Conservation (phyloP, 2,329 filamentous ascomycete species). For the Monosporascus sp. region DNA sequence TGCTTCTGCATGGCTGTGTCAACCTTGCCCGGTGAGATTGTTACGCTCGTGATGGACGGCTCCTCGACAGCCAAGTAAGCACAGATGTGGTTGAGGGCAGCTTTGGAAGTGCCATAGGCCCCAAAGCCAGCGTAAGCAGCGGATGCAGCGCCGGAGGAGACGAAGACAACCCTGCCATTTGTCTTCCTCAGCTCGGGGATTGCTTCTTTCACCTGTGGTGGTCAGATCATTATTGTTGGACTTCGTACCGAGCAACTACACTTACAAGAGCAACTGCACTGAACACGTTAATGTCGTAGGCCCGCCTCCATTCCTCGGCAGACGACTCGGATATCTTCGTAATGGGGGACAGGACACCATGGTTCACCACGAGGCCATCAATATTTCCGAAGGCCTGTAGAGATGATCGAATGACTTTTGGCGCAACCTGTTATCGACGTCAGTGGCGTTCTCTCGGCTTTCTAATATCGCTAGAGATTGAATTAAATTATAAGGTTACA, state of each 20-base stretch:
- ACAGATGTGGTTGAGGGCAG: constrained; percentile 74
- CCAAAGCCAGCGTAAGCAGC: constrained; percentile 69
- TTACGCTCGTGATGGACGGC: constrained; percentile 64
- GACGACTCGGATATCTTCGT: constrained; percentile 62
- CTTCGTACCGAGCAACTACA: constrained; percentile 1
- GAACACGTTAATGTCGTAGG: constrained; percentile 84
- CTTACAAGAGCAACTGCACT: constrained; percentile 72
- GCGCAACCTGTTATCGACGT: constrained; percentile 40
- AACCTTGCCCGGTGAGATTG: constrained; percentile 73
- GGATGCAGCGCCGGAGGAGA: constrained; percentile 71
- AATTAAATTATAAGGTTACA: constrained; percentile 3
- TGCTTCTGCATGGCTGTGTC: constrained; percentile 89
- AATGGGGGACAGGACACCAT: constrained; percentile 75
- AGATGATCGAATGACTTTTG: constrained; percentile 60
- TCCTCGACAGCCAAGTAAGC: constrained; percentile 72
- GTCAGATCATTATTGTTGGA: background rate
- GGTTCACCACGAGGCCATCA: constrained; percentile 83
- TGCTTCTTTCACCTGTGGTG: constrained; percentile 60
- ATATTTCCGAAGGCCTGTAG: constrained; percentile 63
- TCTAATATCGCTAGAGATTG: background rate
- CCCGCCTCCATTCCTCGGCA: constrained; percentile 67
- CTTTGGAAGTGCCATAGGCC: constrained; percentile 77
- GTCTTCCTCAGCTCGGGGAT: constrained; percentile 63
- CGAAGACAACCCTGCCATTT: constrained; percentile 68
- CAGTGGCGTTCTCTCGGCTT: constrained; percentile 1